phyloP scores from a whole-genome alignment of 2,329 filamentous ascomycete species.

The Cercospora sojina region DNA sequence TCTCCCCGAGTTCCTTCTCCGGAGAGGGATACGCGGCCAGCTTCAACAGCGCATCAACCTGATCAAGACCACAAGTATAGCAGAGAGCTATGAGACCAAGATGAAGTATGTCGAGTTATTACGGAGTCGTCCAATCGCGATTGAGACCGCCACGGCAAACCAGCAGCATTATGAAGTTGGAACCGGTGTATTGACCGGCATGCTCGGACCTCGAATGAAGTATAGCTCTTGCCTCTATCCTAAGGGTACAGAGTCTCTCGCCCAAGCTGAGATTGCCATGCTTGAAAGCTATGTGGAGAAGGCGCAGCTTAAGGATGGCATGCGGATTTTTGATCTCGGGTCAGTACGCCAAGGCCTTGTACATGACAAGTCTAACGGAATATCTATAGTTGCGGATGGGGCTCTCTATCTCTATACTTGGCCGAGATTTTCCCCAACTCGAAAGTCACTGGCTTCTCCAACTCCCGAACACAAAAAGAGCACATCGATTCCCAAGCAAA shows the following conservation, averaged over 20 bases:
- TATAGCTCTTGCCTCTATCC: conserved; percentile 68
- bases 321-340: conserved; percentile 63
- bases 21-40: conserved; percentile 65
- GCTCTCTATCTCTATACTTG: conserved; percentile 63
- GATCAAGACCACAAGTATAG: conserved; percentile 56
- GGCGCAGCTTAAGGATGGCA: conserved; percentile 59
- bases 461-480: conserved; percentile 66
- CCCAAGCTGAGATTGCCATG: conserved; percentile 66
- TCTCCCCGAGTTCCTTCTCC: conserved; percentile 61
- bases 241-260: conserved; percentile 61
- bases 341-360: conserved; percentile 34
- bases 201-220: conserved; percentile 69
- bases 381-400: conserved; percentile 63
- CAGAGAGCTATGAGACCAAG: conserved; percentile 57
- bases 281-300: conserved; percentile 61
- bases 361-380: neutral
- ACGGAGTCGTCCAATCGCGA: conserved; percentile 63
- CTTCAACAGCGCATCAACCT: conserved; percentile 59
- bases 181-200: conserved; percentile 61
- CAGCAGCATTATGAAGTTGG: conserved; percentile 72
- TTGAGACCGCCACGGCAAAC: conserved; percentile 65
- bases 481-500: conserved; percentile 62
- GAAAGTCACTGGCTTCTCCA: conserved; percentile 66
- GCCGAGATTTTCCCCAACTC: conserved; percentile 64
- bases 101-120: conserved; percentile 62